These are phyloP conservation scores for Cephalotrichum gorgonifer DNA, from an alignment of 2,329 filamentous ascomycete genomes.

Conservation along the genomic window DNA sequence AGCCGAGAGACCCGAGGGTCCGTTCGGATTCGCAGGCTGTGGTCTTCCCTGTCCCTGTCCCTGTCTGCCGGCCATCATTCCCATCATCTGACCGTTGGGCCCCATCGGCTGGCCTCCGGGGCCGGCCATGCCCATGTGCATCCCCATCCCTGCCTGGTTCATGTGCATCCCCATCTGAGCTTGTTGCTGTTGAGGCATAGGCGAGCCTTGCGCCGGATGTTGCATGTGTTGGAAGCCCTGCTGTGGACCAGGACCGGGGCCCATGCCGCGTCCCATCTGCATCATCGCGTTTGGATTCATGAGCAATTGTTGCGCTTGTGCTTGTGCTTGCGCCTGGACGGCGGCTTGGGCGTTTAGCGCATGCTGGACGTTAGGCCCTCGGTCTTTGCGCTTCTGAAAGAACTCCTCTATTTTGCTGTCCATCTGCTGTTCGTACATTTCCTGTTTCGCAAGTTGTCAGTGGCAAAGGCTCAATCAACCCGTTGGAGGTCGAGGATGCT, in stretches of 20 bases:
- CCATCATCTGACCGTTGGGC: constrained; percentile 26
- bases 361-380: constrained; percentile 37
- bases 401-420: constrained; percentile 35
- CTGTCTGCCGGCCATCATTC: constrained; percentile 22
- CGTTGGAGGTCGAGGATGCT: neutral
- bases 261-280: constrained; percentile 39
- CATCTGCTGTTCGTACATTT: constrained; percentile 39
- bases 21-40: constrained; percentile 15
- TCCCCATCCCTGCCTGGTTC: too few relatives aligned
- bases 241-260: constrained; percentile 29
- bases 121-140: constrained; percentile 17
- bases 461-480: neutral
- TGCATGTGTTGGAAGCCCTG: constrained; percentile 48
- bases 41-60: constrained; percentile 8
- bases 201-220: constrained; percentile 46
- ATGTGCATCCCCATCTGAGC: constrained; percentile 12
- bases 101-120: constrained; percentile 21
- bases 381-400: constrained; percentile 37
- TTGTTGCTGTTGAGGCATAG: constrained; percentile 37
- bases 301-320: constrained; percentile 34
- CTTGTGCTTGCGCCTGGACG: constrained; percentile 26
- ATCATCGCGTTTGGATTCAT: constrained; percentile 33
- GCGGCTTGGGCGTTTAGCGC: constrained; percentile 33
- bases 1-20: constrained; percentile 27
- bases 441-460: constrained; percentile 22